Percentiles rank a stretch among this genome's conserved stretches.
Conservation (phyloP, 2,329 filamentous ascomycete species). For the Cordyceps fumosorosea region DNA sequence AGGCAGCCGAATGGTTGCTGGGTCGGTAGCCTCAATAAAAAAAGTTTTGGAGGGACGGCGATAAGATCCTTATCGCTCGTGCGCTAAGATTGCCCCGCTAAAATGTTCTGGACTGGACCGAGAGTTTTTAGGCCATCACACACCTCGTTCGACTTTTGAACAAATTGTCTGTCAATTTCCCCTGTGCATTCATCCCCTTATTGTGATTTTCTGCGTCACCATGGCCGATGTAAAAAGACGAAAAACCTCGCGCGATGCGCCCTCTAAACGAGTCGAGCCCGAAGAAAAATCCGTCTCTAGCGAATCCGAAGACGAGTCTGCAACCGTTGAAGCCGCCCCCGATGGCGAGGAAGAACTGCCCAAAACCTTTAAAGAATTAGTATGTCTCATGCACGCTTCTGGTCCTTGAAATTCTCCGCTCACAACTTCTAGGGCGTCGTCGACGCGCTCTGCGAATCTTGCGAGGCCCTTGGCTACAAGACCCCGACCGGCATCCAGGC, state of each 20-base stretch:
- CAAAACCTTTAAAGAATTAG: slow-evolving; percentile 63
- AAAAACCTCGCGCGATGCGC: slow-evolving; percentile 29
- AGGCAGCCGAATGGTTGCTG: background rate
- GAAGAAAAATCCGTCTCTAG: background rate
- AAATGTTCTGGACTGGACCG: too few species aligned
- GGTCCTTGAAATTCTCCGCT: background rate
- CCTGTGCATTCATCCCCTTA: background rate
- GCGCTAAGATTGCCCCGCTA: too few species aligned
- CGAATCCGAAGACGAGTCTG: slow-evolving; percentile 25
- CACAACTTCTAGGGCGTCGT: slow-evolving; percentile 58
- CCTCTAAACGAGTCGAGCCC: background rate
- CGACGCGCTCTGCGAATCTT: slow-evolving; percentile 84
- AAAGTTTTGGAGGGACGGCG: slow-evolving; percentile 26
- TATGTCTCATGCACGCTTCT: slow-evolving; percentile 22
- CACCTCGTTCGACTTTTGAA: too few species aligned
- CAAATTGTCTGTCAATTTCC: slow-evolving; percentile 18
- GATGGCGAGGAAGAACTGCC: slow-evolving; percentile 25
- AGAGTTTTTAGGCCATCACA: too few species aligned
- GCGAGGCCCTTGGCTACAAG: slow-evolving; percentile 74
- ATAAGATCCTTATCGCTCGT: slow-evolving; percentile 19
- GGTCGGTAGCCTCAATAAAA: slow-evolving; percentile 18
- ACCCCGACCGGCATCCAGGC: slow-evolving; percentile 82
- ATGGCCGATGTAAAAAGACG: slow-evolving; percentile 36
- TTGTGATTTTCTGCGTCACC: slow-evolving; percentile 12
- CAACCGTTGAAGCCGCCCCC: slow-evolving; percentile 26